These are phyloP conservation scores for Exophiala lecanii-corni DNA, from an alignment of 2,329 filamentous ascomycete species.

Conservation along the genomic window DNA sequence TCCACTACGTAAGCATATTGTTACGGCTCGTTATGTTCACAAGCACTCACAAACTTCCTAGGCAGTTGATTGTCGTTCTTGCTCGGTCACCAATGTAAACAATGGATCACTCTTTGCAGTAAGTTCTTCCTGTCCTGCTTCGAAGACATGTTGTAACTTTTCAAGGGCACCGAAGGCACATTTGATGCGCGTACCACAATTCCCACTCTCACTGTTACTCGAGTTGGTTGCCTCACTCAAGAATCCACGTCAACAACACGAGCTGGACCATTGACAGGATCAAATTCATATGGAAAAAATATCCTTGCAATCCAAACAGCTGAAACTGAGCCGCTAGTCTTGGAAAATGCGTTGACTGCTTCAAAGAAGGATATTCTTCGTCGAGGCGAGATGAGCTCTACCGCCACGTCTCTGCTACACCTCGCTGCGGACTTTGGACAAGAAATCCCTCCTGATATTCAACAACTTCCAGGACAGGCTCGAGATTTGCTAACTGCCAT, in stretches of 20 bases:
- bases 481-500: slow-evolving; percentile 10
- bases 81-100: slow-evolving; percentile 24
- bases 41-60: slow-evolving; percentile 4
- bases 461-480: slow-evolving; percentile 12
- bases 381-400: not conserved
- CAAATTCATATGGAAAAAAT: not conserved
- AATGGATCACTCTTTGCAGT: slow-evolving; percentile 17
- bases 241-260: slow-evolving; percentile 12
- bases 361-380: not conserved
- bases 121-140: not conserved
- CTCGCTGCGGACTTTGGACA: slow-evolving; percentile 7
- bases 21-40: not conserved
- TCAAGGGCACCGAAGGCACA: slow-evolving; percentile 22
- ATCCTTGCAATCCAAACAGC: not conserved
- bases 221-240: slow-evolving; percentile 21
- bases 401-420: slow-evolving; percentile 4
- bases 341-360: not conserved
- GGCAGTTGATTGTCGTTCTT: slow-evolving; percentile 24
- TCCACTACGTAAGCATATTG: slow-evolving; percentile 15
- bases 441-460: slow-evolving; percentile 14
- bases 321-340: not conserved
- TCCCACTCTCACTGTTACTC: slow-evolving; percentile 21
- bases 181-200: slow-evolving; percentile 17
- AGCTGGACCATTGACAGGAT: not conserved
- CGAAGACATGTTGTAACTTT: not conserved